phyloP scores from a whole-genome alignment of 2,329 filamentous ascomycete genomes.

The Pestalotiopsis sp. region DNA sequence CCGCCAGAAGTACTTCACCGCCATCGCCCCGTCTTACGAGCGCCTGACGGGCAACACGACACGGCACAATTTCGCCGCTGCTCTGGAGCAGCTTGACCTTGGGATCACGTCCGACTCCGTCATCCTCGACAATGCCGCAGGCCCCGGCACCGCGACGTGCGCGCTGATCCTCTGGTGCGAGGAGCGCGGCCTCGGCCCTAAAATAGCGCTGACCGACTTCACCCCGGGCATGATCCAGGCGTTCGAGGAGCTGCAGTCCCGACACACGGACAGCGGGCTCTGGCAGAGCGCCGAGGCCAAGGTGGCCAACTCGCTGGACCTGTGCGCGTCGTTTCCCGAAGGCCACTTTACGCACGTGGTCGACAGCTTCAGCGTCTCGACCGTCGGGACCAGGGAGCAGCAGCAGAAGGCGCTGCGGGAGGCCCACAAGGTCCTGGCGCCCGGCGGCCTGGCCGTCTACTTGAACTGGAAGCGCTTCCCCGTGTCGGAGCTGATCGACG shows the following conservation, averaged over 20 bases:
- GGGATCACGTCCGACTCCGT: constrained; percentile 24
- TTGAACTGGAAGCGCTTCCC: constrained; percentile 26
- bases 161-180: constrained; percentile 19
- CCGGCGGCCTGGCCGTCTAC: constrained; percentile 26
- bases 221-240: constrained; percentile 20
- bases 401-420: constrained; percentile 23
- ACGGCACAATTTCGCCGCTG: constrained; percentile 20
- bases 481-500: constrained; percentile 23
- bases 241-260: neutral
- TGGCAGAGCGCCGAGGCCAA: constrained; percentile 9
- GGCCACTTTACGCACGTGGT: constrained; percentile 25
- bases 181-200: constrained; percentile 3
- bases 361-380: constrained; percentile 32
- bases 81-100: constrained; percentile 16
- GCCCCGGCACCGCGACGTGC: constrained; percentile 29
- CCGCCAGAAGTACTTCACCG: constrained; percentile 24
- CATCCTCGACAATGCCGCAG: constrained; percentile 34
- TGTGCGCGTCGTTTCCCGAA: constrained; percentile 19
- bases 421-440: constrained; percentile 28
- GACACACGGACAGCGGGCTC: neutral
- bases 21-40: constrained; percentile 25
- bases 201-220: constrained; percentile 22
- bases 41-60: constrained; percentile 30
- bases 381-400: constrained; percentile 22
- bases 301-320: constrained; percentile 20